Conservation (phyloP, 2,329 filamentous ascomycete genomes). For the Neodidymelliopsis sp. region DNA sequence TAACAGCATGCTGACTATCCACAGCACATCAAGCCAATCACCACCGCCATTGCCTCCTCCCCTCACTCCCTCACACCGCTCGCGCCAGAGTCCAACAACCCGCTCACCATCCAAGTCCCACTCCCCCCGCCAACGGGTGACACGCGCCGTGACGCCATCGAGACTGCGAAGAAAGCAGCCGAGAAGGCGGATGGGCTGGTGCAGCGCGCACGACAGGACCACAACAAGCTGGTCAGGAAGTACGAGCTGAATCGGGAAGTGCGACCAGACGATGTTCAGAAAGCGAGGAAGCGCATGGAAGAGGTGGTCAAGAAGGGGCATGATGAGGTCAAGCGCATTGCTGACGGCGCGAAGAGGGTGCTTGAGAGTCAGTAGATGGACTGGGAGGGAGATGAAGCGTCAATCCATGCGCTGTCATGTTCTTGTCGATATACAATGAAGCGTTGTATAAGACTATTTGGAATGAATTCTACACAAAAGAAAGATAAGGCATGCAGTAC, state of each 20-base stretch:
- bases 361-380: constrained; percentile 46
- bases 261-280: constrained; percentile 58
- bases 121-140: constrained; percentile 66
- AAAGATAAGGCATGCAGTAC: too few species aligned
- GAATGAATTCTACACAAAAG: too few species aligned
- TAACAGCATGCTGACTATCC: neutral
- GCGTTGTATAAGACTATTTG: too few species aligned
- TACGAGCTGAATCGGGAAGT: constrained; percentile 53
- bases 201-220: constrained; percentile 54
- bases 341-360: constrained; percentile 58
- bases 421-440: too few species aligned
- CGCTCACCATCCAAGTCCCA: constrained; percentile 61
- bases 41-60: constrained; percentile 61
- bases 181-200: constrained; percentile 53
- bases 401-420: too few species aligned
- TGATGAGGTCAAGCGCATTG: constrained; percentile 58
- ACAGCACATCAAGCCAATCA: constrained; percentile 63
- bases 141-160: constrained; percentile 53
- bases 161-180: constrained; percentile 51
- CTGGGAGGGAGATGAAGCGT: neutral
- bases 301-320: constrained; percentile 59
- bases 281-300: constrained; percentile 58
- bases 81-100: constrained; percentile 57
- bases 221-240: constrained; percentile 58
- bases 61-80: constrained; percentile 60